Evolutionary conservation across 257 asterid species (phyloP).

Genomic region (Rauvolfia tetraphylla): DNA sequence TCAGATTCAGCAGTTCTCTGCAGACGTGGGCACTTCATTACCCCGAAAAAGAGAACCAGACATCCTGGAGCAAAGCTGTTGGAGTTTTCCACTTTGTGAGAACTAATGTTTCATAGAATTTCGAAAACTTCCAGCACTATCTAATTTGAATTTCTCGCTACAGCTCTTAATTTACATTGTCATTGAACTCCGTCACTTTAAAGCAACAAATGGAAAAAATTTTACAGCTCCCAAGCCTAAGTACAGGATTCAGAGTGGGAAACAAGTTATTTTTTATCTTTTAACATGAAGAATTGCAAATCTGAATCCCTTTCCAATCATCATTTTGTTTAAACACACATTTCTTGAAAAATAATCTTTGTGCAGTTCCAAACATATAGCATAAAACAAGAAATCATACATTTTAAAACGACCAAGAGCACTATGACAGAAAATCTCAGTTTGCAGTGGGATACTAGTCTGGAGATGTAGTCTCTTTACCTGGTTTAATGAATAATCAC

Average conservation of each 20-base stretch:
- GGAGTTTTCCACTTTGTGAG: not conserved
- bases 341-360: not conserved
- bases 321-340: not conserved
- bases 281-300: not conserved
- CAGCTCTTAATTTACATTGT: not conserved
- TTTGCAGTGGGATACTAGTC: not conserved
- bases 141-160: not conserved
- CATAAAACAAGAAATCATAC: not conserved
- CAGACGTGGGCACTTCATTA: constrained; percentile 1
- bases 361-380: not conserved
- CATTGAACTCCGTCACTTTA: not conserved
- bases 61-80: not conserved
- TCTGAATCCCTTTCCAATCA: not conserved
- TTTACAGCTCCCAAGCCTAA: not conserved
- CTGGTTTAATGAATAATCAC: constrained; percentile 69
- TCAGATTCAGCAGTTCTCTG: not conserved
- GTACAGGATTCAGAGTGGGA: not conserved
- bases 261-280: not conserved
- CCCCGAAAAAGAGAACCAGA: not conserved
- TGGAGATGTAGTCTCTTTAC: constrained; percentile 26
- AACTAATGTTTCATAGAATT: not conserved
- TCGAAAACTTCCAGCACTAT: not conserved
- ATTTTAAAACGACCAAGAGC: not conserved
- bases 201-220: not conserved
- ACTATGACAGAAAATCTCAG: not conserved